These are phyloP conservation scores for Tetrastigma voinierianum DNA, from an alignment of 164 flowering plant genomes.

Conservation along the genomic window DNA sequence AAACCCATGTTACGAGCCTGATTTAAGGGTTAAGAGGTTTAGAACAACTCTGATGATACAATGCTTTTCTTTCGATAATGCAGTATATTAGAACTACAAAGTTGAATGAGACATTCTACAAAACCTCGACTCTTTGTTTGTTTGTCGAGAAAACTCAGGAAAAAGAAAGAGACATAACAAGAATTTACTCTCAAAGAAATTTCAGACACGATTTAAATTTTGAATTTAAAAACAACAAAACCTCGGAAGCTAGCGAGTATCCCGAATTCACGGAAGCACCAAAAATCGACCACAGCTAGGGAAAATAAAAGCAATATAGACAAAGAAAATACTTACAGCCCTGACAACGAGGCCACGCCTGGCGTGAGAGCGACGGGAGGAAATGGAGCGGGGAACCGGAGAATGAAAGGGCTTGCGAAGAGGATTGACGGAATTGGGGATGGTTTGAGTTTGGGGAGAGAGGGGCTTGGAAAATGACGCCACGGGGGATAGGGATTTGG, in stretches of 20 bases:
- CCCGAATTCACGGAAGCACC: not conserved
- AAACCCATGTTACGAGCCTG: no score
- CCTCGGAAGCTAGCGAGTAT: not conserved
- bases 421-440: conserved; percentile 42
- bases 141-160: no score
- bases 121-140: no score
- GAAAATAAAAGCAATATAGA: not conserved
- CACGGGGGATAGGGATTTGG: conserved; percentile 25
- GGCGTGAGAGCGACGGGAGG: conserved; percentile 31
- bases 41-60: no score
- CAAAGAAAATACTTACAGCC: conserved; percentile 48
- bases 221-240: not conserved
- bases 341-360: conserved; percentile 43
- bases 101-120: no score
- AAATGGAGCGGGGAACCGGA: conserved; percentile 28
- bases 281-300: not conserved
- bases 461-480: conserved; percentile 22
- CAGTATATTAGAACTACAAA: no score
- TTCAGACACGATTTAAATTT: no score
- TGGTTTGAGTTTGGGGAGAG: conserved; percentile 31
- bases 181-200: no score
- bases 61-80: no score
- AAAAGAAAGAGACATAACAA: no score
- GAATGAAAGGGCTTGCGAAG: conserved; percentile 34
- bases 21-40: no score